Base-by-base conservation (phyloP, 352 stramenopile species). In the Blastocystis hominis region DNA sequence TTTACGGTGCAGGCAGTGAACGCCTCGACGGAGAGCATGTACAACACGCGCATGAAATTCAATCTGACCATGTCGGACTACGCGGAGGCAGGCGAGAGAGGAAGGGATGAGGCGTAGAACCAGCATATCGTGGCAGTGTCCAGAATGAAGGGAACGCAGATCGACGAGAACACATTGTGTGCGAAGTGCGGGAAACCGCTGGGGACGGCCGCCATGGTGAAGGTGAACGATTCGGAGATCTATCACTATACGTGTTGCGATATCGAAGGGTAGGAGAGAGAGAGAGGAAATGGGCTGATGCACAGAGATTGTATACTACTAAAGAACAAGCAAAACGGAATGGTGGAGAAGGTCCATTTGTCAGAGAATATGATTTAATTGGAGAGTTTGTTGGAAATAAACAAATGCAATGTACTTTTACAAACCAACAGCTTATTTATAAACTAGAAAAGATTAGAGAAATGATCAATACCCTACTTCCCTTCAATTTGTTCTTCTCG, bases 401-500 rank as follows among this genome's bases (percentile, higher is more conserved):
- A 36, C 30, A 80, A 20, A 24, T 47, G 42, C 53, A 80, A n/a
- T 63, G 17, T 59, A 17, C 44, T 34, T 61, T 62, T 47, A 80
- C 70, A 42, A 5, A 20, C 36, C 34, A 64, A 62, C 24, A 44
- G 30, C 50, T 64, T 80, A 80, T 80, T 80, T 80, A 80, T 80
- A 80, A 10, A 80, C 70, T 80, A 80, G 5, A 62, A 30, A 30
- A 38, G 34, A 42, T 80, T 40, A 80, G 1, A n/a, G 17, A 17
- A 80, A 34, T 13, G 34, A 62, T 36, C 34, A 34, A 86, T 44
- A n/a, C 34, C 76, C 15, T 70, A 86, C 59, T 76, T 86, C 63
- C 59, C 76, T 86, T 86, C 46, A 76, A 50, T 70, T 86, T 86
- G 63, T 86, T 86, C 63, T 86, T 86, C 36, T 72, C 76, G 30